Percentiles rank a stretch among this genome's conserved stretches.
These are phyloP conservation scores for Rubia peregrina DNA, from an alignment of 305 asterid genomes.

Conservation along the genomic window DNA sequence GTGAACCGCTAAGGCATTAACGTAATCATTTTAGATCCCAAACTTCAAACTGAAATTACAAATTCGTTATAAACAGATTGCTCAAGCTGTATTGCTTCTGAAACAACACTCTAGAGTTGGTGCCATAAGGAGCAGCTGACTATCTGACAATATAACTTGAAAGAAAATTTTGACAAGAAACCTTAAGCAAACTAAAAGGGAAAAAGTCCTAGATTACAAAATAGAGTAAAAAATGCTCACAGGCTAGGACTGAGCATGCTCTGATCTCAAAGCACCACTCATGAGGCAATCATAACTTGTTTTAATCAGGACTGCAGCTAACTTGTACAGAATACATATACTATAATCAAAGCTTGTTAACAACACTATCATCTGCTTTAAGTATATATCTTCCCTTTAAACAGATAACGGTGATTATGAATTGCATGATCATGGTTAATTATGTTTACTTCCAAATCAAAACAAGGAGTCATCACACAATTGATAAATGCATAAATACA, in stretches of 20 bases:
- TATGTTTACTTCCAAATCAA: background rate
- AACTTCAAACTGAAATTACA: background rate
- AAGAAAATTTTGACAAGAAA: background rate
- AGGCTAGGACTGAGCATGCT: background rate
- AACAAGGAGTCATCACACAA: background rate
- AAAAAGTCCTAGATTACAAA: background rate
- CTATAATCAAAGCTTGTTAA: background rate
- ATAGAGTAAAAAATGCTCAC: background rate
- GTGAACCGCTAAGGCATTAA: background rate
- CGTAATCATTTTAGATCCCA: background rate
- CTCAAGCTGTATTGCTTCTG: background rate
- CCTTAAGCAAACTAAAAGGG: background rate
- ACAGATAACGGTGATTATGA: too few relatives aligned
- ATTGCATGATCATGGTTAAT: background rate
- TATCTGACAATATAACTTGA: background rate
- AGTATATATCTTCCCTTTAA: background rate
- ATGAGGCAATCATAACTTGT: background rate
- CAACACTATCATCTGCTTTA: background rate
- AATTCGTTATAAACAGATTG: background rate
- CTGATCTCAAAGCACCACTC: background rate
- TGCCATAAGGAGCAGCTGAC: too few relatives aligned
- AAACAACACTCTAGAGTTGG: background rate
- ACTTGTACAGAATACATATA: background rate
- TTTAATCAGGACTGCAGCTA: background rate
- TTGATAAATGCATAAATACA: too few relatives aligned